These are phyloP conservation scores for Cardamine chenopodiifolia DNA, from an alignment of 345 rosid genomes.

Conservation along the genomic window DNA sequence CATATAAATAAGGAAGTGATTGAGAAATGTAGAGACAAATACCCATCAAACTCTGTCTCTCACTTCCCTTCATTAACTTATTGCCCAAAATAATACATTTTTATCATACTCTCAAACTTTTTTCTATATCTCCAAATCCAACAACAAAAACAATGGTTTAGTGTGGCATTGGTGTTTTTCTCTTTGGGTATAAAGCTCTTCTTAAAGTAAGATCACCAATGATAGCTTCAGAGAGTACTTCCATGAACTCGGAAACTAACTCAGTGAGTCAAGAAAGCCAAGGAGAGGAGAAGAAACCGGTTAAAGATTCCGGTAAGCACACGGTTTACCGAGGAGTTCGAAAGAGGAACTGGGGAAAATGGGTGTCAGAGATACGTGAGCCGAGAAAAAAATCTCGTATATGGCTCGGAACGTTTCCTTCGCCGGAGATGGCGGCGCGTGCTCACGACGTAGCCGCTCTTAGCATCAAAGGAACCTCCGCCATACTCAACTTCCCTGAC, in stretches of 20 bases:
- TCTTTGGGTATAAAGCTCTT: slow-evolving; percentile 3
- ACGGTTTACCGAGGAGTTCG: slow-evolving; percentile 83
- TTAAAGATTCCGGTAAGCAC: slow-evolving; percentile 55
- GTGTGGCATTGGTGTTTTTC: slow-evolving; percentile 28
- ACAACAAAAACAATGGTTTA: background rate
- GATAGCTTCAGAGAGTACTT: slow-evolving; percentile 28
- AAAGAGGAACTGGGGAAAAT: slow-evolving; percentile 92
- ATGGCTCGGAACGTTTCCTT: slow-evolving; percentile 92
- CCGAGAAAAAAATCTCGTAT: slow-evolving; percentile 89
- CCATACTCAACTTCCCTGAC: slow-evolving; percentile 90
- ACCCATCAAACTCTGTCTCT: slow-evolving; percentile 35
- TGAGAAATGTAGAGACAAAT: slow-evolving; percentile 31
- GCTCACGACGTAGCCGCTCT: slow-evolving; percentile 96
- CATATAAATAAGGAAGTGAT: slow-evolving; percentile 40
- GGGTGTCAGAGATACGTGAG: slow-evolving; percentile 96
- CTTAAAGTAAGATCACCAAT: slow-evolving; percentile 15
- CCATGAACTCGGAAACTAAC: slow-evolving; percentile 24
- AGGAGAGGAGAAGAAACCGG: slow-evolving; percentile 45
- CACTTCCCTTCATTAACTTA: slow-evolving; percentile 34
- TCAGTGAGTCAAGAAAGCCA: slow-evolving; percentile 17
- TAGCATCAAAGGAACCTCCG: slow-evolving; percentile 77
- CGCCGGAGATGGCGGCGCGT: slow-evolving; percentile 97
- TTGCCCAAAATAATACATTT: slow-evolving; percentile 27
- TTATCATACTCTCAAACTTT: slow-evolving; percentile 2
- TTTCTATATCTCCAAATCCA: background rate